Evolutionary conservation across 345 rosid species (phyloP).

Genomic region (Melaleuca quinquenervia): DNA sequence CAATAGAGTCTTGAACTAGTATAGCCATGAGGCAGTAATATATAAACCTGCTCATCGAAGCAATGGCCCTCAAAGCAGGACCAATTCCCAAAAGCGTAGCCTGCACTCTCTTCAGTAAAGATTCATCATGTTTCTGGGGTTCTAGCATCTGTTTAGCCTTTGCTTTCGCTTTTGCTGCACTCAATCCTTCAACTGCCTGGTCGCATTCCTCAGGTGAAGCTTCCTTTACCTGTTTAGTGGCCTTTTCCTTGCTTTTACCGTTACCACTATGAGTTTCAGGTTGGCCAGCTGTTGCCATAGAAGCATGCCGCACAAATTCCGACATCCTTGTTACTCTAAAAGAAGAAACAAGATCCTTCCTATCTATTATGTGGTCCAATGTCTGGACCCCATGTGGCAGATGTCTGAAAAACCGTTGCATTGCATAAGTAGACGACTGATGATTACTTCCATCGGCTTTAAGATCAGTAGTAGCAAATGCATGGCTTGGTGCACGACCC

Average conservation of each 20-base stretch:
- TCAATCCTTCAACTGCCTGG: slow-evolving; percentile 88
- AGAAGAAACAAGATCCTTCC: slow-evolving; percentile 18
- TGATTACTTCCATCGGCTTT: slow-evolving; percentile 5
- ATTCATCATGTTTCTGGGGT: slow-evolving; percentile 35
- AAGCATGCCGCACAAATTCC: slow-evolving; percentile 28
- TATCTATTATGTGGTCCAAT: slow-evolving; percentile 25
- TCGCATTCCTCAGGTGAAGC: slow-evolving; percentile 96
- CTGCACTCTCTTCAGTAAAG: slow-evolving; percentile 48
- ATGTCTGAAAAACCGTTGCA: background rate
- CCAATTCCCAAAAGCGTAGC: slow-evolving; percentile 66
- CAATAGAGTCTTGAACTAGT: background rate
- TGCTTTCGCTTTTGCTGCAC: slow-evolving; percentile 77
- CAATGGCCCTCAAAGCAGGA: slow-evolving; percentile 87
- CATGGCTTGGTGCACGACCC: slow-evolving; percentile 5
- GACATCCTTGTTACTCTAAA: slow-evolving; percentile 23
- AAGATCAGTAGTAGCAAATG: slow-evolving; percentile 9
- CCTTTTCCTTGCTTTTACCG: slow-evolving; percentile 30
- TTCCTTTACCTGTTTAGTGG: slow-evolving; percentile 52
- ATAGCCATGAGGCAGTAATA: slow-evolving; percentile 1
- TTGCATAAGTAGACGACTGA: background rate
- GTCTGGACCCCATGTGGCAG: slow-evolving; percentile 13
- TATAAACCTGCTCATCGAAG: slow-evolving; percentile 87
- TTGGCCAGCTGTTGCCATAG: slow-evolving; percentile 50
- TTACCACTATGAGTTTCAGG: slow-evolving; percentile 21
- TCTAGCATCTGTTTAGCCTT: slow-evolving; percentile 73